Conservation (phyloP, 176 grass and related monocot species). For the Typha latifolia region DNA sequence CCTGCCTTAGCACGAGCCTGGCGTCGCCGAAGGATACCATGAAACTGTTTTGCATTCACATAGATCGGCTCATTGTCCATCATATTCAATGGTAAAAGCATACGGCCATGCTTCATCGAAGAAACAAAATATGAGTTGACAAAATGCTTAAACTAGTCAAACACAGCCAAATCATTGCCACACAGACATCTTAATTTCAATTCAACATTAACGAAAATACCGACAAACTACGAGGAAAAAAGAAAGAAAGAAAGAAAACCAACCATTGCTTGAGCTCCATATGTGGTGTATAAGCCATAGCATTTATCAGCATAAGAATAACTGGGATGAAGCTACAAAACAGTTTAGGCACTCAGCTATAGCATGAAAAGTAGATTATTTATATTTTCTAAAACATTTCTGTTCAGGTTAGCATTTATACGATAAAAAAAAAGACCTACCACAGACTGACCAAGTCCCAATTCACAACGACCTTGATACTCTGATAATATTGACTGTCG, state of each 20-base stretch:
- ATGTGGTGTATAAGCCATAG: constrained; percentile 26
- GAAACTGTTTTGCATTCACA: constrained; percentile 66
- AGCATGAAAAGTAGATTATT: neutral
- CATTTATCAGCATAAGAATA: constrained; percentile 21
- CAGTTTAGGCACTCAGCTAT: constrained; percentile 1
- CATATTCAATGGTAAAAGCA: constrained; percentile 36
- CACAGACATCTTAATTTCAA: neutral
- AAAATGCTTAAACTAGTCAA: neutral
- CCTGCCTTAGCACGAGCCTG: constrained; percentile 38
- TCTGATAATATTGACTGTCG: constrained; percentile 12
- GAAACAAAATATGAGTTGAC: neutral
- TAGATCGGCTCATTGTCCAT: constrained; percentile 29
- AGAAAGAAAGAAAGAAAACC: neutral
- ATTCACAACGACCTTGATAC: constrained; percentile 22
- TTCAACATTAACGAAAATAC: neutral
- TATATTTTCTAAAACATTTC: neutral
- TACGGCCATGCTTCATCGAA: constrained; percentile 25
- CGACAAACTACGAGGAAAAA: neutral
- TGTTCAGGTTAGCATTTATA: neutral
- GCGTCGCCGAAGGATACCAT: constrained; percentile 56
- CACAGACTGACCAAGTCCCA: constrained; percentile 22
- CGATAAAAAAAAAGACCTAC: constrained; percentile 15
- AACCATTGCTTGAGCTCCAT: constrained; percentile 31
- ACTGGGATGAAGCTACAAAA: constrained; percentile 24
- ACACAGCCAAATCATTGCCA: neutral